Conservation (phyloP, 441 rosid species). For the Theobroma grandiflorum region DNA sequence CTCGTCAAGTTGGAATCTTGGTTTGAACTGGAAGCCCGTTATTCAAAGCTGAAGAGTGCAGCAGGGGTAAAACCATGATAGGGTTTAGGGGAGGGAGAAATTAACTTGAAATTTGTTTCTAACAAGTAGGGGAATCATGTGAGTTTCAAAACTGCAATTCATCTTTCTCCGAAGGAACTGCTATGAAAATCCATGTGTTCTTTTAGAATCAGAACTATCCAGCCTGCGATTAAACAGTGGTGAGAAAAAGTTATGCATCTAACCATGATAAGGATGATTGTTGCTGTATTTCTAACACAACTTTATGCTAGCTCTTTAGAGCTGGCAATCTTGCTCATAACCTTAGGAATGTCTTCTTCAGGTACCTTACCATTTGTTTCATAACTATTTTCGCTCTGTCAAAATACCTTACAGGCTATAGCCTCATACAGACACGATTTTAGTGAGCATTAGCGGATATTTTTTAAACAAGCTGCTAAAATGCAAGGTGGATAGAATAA, state of each 20-base stretch:
- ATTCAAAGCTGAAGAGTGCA: conserved; percentile 18
- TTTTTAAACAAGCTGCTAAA: background rate
- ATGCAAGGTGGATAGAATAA: background rate
- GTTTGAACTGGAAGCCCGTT: conserved; percentile 38
- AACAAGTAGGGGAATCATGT: background rate
- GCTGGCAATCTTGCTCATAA: background rate
- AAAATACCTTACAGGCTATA: background rate
- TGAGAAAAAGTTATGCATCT: background rate
- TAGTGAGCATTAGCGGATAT: too few relatives aligned
- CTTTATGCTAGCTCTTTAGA: background rate
- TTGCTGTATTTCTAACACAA: background rate
- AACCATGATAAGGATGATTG: background rate
- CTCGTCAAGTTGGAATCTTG: conserved; percentile 38
- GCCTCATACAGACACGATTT: background rate
- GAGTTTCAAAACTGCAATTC: background rate
- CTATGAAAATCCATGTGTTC: background rate
- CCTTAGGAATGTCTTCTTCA: background rate
- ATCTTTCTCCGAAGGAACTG: background rate
- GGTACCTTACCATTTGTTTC: background rate
- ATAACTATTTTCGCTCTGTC: background rate
- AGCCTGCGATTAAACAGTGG: background rate
- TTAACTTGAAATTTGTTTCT: background rate
- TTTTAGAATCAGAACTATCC: background rate
- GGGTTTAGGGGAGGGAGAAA: background rate
- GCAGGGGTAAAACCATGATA: conserved; percentile 17